Evolutionary conservation across 1,139 yeast genomes (phyloP).

Genomic region (Ashbya aceris): DNA sequence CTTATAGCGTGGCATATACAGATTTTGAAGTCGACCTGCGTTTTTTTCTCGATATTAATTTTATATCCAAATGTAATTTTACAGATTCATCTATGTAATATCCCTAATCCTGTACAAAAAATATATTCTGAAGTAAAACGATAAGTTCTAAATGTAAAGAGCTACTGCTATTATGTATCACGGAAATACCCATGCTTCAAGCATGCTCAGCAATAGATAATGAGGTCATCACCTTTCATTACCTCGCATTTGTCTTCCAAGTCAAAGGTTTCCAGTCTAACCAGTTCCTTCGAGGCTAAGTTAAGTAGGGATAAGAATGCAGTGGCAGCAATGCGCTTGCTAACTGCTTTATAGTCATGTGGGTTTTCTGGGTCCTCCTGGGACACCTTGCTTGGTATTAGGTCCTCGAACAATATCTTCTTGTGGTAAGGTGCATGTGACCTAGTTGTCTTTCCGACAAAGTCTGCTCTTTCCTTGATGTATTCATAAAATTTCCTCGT

Average conservation of each 20-base stretch:
- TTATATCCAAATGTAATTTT: no score
- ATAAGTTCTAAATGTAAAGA: not conserved
- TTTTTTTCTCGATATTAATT: no score
- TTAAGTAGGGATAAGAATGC: constrained; percentile 25
- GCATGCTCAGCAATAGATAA: constrained; percentile 9
- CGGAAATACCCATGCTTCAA: not conserved
- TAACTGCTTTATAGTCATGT: constrained; percentile 8
- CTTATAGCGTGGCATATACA: no score
- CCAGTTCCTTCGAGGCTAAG: constrained; percentile 21
- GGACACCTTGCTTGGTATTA: constrained; percentile 21
- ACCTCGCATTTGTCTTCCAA: constrained; percentile 10
- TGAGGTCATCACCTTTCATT: constrained; percentile 15
- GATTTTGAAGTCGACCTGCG: no score
- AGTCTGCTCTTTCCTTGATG: constrained; percentile 17
- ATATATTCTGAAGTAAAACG: not conserved
- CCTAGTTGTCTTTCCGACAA: constrained; percentile 16
- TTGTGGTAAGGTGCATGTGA: constrained; percentile 14
- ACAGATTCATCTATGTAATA: no score
- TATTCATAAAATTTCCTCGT: constrained; percentile 24
- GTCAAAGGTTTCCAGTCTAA: constrained; percentile 11
- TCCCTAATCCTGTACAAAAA: not conserved
- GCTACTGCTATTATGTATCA: not conserved
- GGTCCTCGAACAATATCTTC: constrained; percentile 21
- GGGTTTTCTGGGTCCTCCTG: constrained; percentile 6
- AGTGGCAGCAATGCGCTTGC: constrained; percentile 24